These are phyloP conservation scores for Penicillium arizonense DNA, from an alignment of 495 filamentous ascomycete species.

Conservation along the genomic window DNA sequence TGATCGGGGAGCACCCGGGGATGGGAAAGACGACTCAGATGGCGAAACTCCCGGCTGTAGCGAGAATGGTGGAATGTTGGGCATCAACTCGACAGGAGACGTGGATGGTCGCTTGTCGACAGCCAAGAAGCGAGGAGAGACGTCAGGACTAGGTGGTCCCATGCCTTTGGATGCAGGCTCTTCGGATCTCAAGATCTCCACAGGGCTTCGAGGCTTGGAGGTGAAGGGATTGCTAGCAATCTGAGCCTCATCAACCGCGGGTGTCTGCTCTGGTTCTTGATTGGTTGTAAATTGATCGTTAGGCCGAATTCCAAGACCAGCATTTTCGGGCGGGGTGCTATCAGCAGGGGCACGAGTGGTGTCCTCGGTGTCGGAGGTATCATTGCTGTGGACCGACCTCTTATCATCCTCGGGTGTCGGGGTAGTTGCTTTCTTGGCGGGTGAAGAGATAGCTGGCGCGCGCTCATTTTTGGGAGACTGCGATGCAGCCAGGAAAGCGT, in stretches of 20 bases:
- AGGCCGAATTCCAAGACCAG: slow-evolving; percentile 52
- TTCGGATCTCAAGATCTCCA: slow-evolving; percentile 34
- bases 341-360: slow-evolving; percentile 33
- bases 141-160: slow-evolving; percentile 37
- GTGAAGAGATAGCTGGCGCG: neutral
- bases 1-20: slow-evolving; percentile 55
- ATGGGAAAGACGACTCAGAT: slow-evolving; percentile 48
- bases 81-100: slow-evolving; percentile 53
- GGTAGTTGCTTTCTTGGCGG: slow-evolving; percentile 1
- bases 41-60: slow-evolving; percentile 39
- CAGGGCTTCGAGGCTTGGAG: slow-evolving; percentile 18
- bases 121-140: slow-evolving; percentile 43
- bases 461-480: slow-evolving; percentile 28
- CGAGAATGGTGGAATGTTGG: slow-evolving; percentile 46
- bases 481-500: slow-evolving; percentile 53
- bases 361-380: slow-evolving; percentile 36
- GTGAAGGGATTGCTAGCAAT: slow-evolving; percentile 23
- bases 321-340: slow-evolving; percentile 29
- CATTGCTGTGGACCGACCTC: slow-evolving; percentile 40
- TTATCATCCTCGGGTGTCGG: slow-evolving; percentile 18
- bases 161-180: slow-evolving; percentile 21
- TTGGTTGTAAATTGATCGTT: slow-evolving; percentile 1
- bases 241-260: slow-evolving; percentile 13
- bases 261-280: neutral
- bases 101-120: slow-evolving; percentile 49